Evolutionary conservation across 2,329 filamentous ascomycete species (phyloP), one percentile per base, ranked within the genome.

Genomic region (Trichophyton benhamiae): DNA sequence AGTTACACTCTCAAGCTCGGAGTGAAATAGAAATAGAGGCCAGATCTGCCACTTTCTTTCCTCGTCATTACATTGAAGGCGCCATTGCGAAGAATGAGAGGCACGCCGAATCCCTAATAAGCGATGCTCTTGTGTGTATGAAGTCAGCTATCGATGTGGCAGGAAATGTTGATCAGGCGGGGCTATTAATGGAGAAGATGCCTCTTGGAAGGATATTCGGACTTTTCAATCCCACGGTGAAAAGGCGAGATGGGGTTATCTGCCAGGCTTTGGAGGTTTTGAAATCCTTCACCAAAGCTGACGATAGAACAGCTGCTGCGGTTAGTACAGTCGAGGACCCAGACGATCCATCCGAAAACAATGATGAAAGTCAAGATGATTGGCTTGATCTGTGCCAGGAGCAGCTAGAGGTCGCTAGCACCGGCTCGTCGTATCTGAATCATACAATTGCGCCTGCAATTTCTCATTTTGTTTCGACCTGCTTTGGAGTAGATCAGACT

Each of bases 341-440:
- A 55, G 44, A 66, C 20, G 65, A 72, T n/a, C 59, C 69, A n/a
- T 60, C 62, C 13, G 68, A 75, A 27, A 66, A 66, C 3, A 80
- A 77, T 60, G 83, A 85, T 59, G 84, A 86, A 60, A 86, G 83
- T 64, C 84, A 86, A 68, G 83, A 86, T 55, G 82, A 83, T 63
- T 82, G 79, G 73, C 74, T 78, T 22, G 82, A 77, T 20, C 73
- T 85, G 58, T 78, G 82, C 61, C 78, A 80, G 44, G 68, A 75
- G 48, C 66, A 71, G 6, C 17, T 60, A n/a, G 33, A 73, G 27
- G 67, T 72, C 42, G 53, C 58, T 30, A 61, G 67, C 30, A 61
- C 66, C 57, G 70, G 65, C 25, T 67, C 74, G 41, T 66, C 69
- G 53, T 67, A 71, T 57, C 67, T 79, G 36, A 68, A 78, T 27